phyloP scores from a whole-genome alignment of 176 grass and related monocot genomes.

The Carex cristatella region DNA sequence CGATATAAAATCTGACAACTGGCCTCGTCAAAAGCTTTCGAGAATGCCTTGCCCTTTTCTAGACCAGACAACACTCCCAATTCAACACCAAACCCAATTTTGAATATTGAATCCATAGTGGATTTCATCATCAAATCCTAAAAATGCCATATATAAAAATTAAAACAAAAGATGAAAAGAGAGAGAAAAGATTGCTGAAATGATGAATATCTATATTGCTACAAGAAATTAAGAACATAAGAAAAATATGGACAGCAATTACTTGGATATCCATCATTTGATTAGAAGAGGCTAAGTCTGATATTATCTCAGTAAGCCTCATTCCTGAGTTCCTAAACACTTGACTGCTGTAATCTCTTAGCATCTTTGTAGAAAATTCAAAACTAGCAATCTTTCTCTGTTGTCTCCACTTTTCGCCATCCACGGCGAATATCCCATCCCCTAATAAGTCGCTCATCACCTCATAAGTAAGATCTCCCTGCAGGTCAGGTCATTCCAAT shows the following conservation, averaged over 20 bases:
- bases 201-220: no score
- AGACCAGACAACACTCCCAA: slow-evolving; percentile 35
- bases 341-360: slow-evolving; percentile 59
- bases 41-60: slow-evolving; percentile 33
- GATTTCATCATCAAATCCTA: slow-evolving; percentile 63
- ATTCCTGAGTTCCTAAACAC: slow-evolving; percentile 54
- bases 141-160: neutral
- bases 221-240: no score
- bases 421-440: slow-evolving; percentile 76
- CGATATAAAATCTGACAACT: slow-evolving; percentile 21
- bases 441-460: slow-evolving; percentile 49
- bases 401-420: slow-evolving; percentile 68
- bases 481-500: neutral
- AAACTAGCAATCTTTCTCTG: slow-evolving; percentile 73
- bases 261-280: slow-evolving; percentile 42
- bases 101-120: slow-evolving; percentile 70
- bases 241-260: neutral
- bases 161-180: neutral
- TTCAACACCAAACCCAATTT: slow-evolving; percentile 49
- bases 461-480: slow-evolving; percentile 33
- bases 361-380: slow-evolving; percentile 59
- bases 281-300: neutral
- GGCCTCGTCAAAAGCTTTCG: slow-evolving; percentile 66
- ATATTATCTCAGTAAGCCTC: slow-evolving; percentile 45
- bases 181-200: neutral